A percentile compares a stretch with the other conserved stretches of the same genome.
These are phyloP conservation scores for Lipomyces yamadae DNA, from an alignment of 805 yeast genomes.

Conservation along the genomic window DNA sequence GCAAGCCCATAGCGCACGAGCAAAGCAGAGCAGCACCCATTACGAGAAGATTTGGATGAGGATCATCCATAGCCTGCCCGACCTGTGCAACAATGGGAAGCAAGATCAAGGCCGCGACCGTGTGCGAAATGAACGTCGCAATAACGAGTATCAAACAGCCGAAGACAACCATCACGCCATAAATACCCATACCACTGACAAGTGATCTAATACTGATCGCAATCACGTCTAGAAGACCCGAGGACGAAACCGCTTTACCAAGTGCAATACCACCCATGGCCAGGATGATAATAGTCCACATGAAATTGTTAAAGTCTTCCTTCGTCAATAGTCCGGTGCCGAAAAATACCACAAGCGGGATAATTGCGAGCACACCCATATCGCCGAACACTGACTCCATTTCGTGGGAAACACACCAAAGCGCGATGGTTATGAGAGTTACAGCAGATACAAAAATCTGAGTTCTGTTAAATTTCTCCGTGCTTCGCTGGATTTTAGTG, in stretches of 20 bases:
- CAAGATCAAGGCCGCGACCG: conserved; percentile 93
- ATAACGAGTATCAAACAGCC: conserved; percentile 79
- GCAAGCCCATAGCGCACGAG: conserved; percentile 96
- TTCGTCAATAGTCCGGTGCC: conserved; percentile 86
- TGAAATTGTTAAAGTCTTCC: conserved; percentile 92
- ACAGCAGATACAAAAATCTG: conserved; percentile 79
- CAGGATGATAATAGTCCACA: conserved; percentile 93
- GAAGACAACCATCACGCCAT: conserved; percentile 74
- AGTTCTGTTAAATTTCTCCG: conserved; percentile 68
- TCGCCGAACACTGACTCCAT: conserved; percentile 81
- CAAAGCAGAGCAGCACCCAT: conserved; percentile 69
- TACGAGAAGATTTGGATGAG: conserved; percentile 84
- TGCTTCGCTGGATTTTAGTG: conserved; percentile 62
- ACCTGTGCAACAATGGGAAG: conserved; percentile 89
- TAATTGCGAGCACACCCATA: conserved; percentile 93
- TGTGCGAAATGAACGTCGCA: conserved; percentile 96
- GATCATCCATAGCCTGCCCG: conserved; percentile 63
- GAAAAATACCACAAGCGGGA: conserved; percentile 88
- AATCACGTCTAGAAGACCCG: conserved; percentile 80
- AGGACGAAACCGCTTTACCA: conserved; percentile 92
- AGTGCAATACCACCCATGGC: conserved; percentile 98
- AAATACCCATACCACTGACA: conserved; percentile 71
- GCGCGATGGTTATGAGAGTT: conserved; percentile 69
- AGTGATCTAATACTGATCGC: conserved; percentile 69
- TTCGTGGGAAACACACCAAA: conserved; percentile 89